These are phyloP conservation scores for Claviceps maximensis DNA, from an alignment of 2,329 filamentous ascomycete genomes.

Conservation along the genomic window DNA sequence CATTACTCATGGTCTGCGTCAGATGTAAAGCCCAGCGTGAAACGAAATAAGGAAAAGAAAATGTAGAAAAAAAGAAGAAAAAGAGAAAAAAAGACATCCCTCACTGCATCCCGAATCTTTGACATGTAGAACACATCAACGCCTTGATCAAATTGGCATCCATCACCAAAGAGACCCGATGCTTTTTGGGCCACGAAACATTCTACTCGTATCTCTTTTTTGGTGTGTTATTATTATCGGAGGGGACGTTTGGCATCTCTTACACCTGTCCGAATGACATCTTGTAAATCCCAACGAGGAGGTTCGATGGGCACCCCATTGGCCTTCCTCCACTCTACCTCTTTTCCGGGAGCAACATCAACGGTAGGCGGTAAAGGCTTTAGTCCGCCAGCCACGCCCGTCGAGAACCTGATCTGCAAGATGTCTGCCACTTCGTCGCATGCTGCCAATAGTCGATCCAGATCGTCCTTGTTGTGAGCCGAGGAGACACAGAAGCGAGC, in stretches of 20 bases:
- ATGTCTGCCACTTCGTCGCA: constrained; percentile 90
- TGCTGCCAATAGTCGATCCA: constrained; percentile 76
- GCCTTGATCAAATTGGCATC: not conserved
- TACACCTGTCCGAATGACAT: constrained; percentile 62
- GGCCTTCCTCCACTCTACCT: constrained; percentile 51
- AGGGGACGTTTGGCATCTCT: constrained; percentile 63
- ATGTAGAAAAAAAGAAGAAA: not conserved
- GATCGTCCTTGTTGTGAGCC: constrained; percentile 95
- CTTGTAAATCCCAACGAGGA: constrained; percentile 74
- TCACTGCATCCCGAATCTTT: not conserved
- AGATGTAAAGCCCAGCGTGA: constrained; percentile 7
- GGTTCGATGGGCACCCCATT: constrained; percentile 56
- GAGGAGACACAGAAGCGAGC: constrained; percentile 93
- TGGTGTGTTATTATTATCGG: constrained; percentile 31
- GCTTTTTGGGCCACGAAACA: not conserved
- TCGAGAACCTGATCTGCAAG: constrained; percentile 93
- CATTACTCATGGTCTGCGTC: constrained; percentile 6
- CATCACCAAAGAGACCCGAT: not conserved
- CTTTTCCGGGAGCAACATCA: constrained; percentile 54
- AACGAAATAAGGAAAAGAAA: constrained; percentile 1
- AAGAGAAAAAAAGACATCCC: constrained; percentile 9
- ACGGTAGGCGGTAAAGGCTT: constrained; percentile 62
- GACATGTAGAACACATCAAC: not conserved
- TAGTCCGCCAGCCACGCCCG: constrained; percentile 79
- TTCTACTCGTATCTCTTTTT: constrained; percentile 1